phyloP scores from a whole-genome alignment of 2,329 filamentous ascomycete species.

The Penicillium palitans region DNA sequence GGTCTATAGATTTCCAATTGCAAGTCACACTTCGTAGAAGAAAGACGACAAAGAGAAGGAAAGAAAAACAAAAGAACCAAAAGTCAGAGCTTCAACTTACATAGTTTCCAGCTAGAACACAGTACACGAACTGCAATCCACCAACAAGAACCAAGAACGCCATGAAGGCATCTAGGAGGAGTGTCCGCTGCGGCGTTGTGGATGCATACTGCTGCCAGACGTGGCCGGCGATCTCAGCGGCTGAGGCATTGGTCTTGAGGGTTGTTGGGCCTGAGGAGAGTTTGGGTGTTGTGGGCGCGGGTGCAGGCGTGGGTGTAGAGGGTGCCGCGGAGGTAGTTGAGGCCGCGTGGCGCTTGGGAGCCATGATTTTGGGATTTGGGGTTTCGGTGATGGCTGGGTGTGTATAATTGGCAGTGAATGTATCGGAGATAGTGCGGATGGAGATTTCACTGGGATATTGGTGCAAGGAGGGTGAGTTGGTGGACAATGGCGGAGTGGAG shows the following conservation, averaged over 20 bases:
- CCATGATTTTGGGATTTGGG: conserved; percentile 24
- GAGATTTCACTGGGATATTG: not conserved
- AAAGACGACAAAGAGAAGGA: too few relatives aligned
- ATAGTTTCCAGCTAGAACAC: conserved; percentile 87
- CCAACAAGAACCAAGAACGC: conserved; percentile 81
- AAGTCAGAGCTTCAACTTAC: conserved; percentile 57
- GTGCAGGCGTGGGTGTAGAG: conserved; percentile 18
- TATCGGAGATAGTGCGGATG: not conserved
- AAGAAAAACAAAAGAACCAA: not conserved
- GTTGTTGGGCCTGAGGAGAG: conserved; percentile 38
- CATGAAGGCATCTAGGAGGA: conserved; percentile 91
- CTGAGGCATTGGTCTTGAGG: conserved; percentile 42
- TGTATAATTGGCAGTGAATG: conserved; percentile 9
- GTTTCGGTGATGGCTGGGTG: conserved; percentile 29
- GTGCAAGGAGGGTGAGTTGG: not conserved
- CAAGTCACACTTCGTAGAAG: not conserved
- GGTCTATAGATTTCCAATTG: not conserved
- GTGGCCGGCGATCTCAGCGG: conserved; percentile 62
- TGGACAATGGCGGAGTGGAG: conserved; percentile 21
- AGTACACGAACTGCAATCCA: conserved; percentile 91
- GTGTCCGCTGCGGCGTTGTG: conserved; percentile 83
- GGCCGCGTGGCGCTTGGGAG: conserved; percentile 33
- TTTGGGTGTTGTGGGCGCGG: conserved; percentile 24
- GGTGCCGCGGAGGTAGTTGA: conserved; percentile 30
- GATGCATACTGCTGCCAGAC: conserved; percentile 77